Conservation (phyloP, 2,329 filamentous ascomycete genomes). For the Cordyceps cicadae region DNA sequence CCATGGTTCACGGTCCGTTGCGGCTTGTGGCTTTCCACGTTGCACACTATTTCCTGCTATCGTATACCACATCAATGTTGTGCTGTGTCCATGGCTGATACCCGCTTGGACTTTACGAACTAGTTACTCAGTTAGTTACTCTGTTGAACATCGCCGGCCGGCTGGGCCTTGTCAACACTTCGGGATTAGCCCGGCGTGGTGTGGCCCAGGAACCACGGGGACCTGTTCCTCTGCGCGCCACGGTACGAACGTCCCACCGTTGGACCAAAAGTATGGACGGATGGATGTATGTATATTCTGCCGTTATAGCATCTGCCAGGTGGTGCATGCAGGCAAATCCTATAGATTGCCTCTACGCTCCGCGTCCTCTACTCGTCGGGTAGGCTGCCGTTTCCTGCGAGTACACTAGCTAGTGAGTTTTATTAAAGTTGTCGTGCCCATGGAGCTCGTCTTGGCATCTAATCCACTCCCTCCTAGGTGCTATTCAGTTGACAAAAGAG, state of each 20-base stretch:
- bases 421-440: background rate
- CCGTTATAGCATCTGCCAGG: background rate
- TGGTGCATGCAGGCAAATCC: background rate
- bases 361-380: background rate
- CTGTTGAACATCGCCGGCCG: no score
- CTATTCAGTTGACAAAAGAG: no score
- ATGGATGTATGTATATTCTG: no score
- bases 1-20: no score
- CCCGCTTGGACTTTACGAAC: background rate
- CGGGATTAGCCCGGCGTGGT: background rate
- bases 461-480: background rate
- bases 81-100: background rate
- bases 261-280: no score
- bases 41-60: background rate
- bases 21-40: background rate
- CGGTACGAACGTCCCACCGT: no score
- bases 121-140: no score
- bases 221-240: no score
- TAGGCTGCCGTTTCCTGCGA: background rate
- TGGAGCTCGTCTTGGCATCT: constrained; percentile 2
- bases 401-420: background rate
- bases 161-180: background rate
- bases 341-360: background rate
- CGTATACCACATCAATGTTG: background rate
- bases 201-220: background rate